Conservation (phyloP, 139 green algal species). For the Picochlorum sp. region DNA sequence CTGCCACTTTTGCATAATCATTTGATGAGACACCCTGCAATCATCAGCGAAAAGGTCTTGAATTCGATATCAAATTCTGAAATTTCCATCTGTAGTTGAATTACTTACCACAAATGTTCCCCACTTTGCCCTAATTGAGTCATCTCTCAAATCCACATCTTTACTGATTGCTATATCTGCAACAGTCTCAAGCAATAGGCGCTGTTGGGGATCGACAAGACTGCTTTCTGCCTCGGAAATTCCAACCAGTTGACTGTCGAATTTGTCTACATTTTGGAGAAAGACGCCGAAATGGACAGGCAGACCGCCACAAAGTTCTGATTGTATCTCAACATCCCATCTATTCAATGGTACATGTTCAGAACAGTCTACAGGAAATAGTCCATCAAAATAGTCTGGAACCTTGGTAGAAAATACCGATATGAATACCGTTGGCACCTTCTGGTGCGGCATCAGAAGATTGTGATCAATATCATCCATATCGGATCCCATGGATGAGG, state of each 20-base stretch:
- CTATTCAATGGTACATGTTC: conserved; percentile 27
- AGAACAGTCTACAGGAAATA: conserved; percentile 7
- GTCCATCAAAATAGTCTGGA: background rate
- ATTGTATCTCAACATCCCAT: conserved; percentile 32
- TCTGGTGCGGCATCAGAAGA: background rate
- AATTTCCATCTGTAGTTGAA: too few relatives aligned
- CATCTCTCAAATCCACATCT: conserved; percentile 5
- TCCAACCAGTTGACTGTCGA: conserved; percentile 35
- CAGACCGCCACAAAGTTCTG: background rate
- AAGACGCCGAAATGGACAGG: conserved; percentile 47
- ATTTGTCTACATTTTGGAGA: conserved; percentile 30
- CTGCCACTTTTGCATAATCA: conserved; percentile 18
- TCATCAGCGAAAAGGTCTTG: too few relatives aligned
- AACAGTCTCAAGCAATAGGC: conserved; percentile 49
- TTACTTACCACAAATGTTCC: conserved; percentile 33
- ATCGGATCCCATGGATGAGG: background rate
- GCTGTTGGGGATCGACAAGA: conserved; percentile 74
- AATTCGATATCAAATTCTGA: too few relatives aligned
- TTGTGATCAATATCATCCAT: background rate
- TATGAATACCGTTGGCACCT: background rate
- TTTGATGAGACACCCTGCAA: conserved; percentile 24
- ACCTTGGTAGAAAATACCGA: background rate
- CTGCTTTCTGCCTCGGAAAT: conserved; percentile 33
- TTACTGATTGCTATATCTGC: conserved; percentile 15
- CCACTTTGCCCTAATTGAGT: conserved; percentile 11